Conservation (phyloP, 371 early-diverging fungal genomes). For the Massospora cicadina region DNA sequence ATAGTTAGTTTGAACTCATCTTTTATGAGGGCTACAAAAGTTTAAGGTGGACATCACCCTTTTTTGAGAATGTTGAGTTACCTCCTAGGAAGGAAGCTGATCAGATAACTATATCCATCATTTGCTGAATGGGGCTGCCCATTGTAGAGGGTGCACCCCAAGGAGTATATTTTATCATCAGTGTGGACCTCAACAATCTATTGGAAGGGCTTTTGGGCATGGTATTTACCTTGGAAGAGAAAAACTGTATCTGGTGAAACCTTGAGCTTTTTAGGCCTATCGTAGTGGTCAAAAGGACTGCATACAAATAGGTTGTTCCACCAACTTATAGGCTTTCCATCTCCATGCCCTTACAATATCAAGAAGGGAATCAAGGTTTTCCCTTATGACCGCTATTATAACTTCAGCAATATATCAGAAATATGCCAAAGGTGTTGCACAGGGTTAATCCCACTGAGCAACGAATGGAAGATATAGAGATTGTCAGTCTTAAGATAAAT, state of each 20-base stretch:
- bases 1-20: not conserved
- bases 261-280: constrained; percentile 3
- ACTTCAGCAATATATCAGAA: too few species aligned
- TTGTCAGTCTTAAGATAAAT: too few species aligned
- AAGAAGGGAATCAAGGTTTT: constrained; percentile 9
- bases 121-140: not conserved
- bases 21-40: not conserved
- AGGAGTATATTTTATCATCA: not conserved
- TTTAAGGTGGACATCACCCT: not conserved
- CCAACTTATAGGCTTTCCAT: constrained; percentile 5
- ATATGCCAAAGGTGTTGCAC: too few species aligned
- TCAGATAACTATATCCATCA: constrained; percentile 6
- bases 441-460: too few species aligned
- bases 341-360: constrained; percentile 5
- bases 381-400: constrained; percentile 5
- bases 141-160: not conserved
- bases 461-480: too few species aligned
- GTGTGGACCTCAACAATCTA: constrained; percentile 4
- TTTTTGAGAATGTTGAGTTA: not conserved
- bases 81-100: constrained; percentile 3
- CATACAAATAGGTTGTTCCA: not conserved
- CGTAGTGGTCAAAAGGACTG: not conserved
- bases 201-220: not conserved
- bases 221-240: constrained; percentile 8
- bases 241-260: constrained; percentile 8